Conservation (phyloP, 2,329 filamentous ascomycete genomes). For the Aspergillus terreus region DNA sequence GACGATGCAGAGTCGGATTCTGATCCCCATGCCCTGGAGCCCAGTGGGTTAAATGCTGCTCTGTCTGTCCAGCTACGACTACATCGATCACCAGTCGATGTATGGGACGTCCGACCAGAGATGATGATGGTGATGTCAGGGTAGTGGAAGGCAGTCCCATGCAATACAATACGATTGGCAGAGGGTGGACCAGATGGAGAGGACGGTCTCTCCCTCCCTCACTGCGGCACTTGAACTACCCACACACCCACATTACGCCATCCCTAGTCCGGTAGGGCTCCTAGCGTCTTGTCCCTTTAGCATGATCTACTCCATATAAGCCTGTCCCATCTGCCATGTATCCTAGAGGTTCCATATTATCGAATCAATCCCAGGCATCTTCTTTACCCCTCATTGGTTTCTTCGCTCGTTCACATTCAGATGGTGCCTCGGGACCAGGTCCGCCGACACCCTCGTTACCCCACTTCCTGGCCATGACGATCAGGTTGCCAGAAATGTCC, state of each 20-base stretch:
- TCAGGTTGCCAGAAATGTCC: not conserved
- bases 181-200: too few species aligned
- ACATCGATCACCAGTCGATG: too few species aligned
- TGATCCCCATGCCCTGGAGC: constrained; percentile 95
- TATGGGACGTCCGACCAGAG: too few species aligned
- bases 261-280: constrained; percentile 6
- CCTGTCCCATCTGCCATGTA: constrained; percentile 6
- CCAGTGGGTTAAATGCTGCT: constrained; percentile 65
- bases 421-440: constrained; percentile 6
- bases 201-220: too few species aligned
- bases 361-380: not conserved
- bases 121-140: not conserved
- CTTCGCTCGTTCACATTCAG: not conserved
- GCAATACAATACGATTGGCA: too few species aligned
- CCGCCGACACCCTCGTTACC: not conserved
- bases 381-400: not conserved
- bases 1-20: constrained; percentile 88
- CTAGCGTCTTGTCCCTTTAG: constrained; percentile 10
- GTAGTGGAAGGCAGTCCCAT: not conserved
- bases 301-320: too few species aligned
- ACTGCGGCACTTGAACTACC: too few species aligned
- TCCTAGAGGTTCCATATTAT: not conserved
- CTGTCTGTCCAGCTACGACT: not conserved
- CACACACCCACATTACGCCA: not conserved
- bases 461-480: constrained; percentile 1